Percentiles rank a stretch among this genome's conserved stretches.
These are phyloP conservation scores for Phytopythium cucurbitacearum DNA, from an alignment of 352 stramenopile species.

Conservation along the genomic window DNA sequence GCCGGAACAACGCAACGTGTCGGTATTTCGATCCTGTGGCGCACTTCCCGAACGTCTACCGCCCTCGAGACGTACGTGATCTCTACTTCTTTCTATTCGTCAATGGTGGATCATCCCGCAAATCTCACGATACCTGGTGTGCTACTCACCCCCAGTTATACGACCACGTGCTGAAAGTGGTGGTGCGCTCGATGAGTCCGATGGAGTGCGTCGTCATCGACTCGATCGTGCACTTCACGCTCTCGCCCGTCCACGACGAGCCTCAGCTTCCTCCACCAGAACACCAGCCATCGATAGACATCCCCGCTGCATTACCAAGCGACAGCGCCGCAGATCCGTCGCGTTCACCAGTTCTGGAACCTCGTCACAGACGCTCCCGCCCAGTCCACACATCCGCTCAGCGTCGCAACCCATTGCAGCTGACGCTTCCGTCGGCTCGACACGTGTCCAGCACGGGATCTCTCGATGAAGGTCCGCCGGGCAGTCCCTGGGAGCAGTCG, in stretches of 20 bases:
- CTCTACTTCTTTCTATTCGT: background rate
- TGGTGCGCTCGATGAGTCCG: constrained; percentile 33
- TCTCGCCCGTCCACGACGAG: constrained; percentile 9
- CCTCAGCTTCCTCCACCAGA: constrained; percentile 7
- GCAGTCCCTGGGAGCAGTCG: too few relatives aligned
- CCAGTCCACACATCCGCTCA: too few relatives aligned
- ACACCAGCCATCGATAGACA: too few relatives aligned
- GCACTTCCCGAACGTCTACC: constrained; percentile 35
- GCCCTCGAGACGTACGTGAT: constrained; percentile 37
- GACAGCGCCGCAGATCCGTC: background rate
- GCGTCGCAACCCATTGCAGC: too few relatives aligned
- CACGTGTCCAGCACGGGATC: too few relatives aligned
- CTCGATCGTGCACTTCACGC: constrained; percentile 46
- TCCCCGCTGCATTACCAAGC: background rate
- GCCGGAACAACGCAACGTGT: constrained; percentile 2
- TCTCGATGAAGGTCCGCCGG: too few relatives aligned
- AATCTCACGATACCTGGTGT: background rate
- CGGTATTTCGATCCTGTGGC: constrained; percentile 35
- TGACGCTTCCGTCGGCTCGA: too few relatives aligned
- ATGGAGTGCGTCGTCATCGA: constrained; percentile 49
- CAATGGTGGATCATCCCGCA: background rate
- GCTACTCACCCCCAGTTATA: constrained; percentile 29
- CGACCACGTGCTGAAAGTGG: constrained; percentile 39
- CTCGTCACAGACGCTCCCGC: too few relatives aligned
- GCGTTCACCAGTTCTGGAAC: too few relatives aligned